These are phyloP conservation scores for Botryotinia convoluta DNA, from an alignment of 2,329 filamentous ascomycete species.

Conservation along the genomic window DNA sequence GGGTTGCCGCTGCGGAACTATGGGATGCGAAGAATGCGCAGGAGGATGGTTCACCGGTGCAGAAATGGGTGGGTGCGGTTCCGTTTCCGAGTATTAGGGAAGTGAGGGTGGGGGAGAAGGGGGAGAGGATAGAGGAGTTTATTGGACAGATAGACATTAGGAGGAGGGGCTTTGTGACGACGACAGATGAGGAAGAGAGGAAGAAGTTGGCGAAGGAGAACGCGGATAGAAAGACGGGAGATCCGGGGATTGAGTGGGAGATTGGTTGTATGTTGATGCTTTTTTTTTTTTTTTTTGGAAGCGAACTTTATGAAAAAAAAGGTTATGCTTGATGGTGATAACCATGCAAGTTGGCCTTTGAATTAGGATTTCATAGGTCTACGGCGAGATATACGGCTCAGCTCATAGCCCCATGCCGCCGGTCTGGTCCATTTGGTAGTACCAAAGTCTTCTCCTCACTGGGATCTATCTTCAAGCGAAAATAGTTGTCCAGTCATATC, in stretches of 20 bases:
- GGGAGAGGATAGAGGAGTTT: not conserved
- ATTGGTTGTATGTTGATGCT: slow-evolving; percentile 14
- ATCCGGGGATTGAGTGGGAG: slow-evolving; percentile 9
- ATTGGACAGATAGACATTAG: slow-evolving; percentile 11
- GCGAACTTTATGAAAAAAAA: not conserved
- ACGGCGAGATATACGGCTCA: not conserved
- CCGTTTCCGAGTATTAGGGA: slow-evolving; percentile 17
- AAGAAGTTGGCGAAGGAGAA: not conserved
- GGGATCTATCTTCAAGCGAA: not conserved
- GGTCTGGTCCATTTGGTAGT: not conserved
- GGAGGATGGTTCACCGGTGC: not conserved
- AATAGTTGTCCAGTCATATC: not conserved
- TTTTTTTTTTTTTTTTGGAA: not conserved
- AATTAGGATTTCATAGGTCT: not conserved
- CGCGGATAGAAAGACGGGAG: not conserved
- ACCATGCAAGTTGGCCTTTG: not conserved
- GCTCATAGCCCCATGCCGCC: not conserved
- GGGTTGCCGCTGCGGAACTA: not conserved
- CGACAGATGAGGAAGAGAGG: not conserved
- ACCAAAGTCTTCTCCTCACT: not conserved
- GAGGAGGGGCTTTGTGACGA: not conserved
- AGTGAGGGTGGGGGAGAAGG: not conserved
- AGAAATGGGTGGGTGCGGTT: slow-evolving; percentile 1
- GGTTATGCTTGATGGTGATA: not conserved
- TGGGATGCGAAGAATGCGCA: not conserved